Evolutionary conservation across 2,329 filamentous ascomycete species (phyloP).

Genomic region (Fusarium robinianum): DNA sequence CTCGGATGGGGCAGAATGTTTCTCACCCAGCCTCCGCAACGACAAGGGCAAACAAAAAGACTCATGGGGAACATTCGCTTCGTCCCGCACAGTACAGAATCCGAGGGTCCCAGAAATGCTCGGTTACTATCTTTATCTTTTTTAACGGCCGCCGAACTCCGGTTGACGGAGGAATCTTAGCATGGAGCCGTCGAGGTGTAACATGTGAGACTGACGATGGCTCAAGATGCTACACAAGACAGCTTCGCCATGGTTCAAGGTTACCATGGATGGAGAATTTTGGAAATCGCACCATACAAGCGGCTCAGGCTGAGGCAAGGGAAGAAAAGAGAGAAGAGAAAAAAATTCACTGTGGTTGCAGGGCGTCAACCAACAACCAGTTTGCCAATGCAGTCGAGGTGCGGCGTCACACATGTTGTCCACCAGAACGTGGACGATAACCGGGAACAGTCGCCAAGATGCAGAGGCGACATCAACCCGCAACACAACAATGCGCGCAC

Average conservation of each 20-base stretch:
- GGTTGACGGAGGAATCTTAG: constrained; percentile 2
- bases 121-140: constrained; percentile 24
- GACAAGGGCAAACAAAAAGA: constrained; percentile 1
- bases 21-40: constrained; percentile 3
- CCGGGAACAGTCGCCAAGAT: constrained; percentile 5
- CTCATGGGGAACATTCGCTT: too few species aligned
- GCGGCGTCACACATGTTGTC: constrained; percentile 18
- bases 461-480: too few species aligned
- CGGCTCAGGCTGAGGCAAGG: not conserved
- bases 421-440: constrained; percentile 11
- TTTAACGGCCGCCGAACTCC: constrained; percentile 7
- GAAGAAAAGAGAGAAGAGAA: too few species aligned
- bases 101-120: too few species aligned
- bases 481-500: constrained; percentile 8
- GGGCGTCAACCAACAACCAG: not conserved
- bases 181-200: not conserved
- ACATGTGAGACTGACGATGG: not conserved
- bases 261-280: constrained; percentile 8
- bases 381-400: constrained; percentile 1
- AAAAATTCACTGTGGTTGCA: too few species aligned
- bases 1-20: too few species aligned
- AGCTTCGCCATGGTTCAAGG: constrained; percentile 6
- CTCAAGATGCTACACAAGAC: constrained; percentile 4
- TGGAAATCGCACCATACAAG: constrained; percentile 1
- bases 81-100: too few species aligned